A percentile compares a stretch with the other conserved stretches of the same genome.
phyloP scores from a whole-genome alignment of 257 asterid genomes.

The Agastache rugosa region DNA sequence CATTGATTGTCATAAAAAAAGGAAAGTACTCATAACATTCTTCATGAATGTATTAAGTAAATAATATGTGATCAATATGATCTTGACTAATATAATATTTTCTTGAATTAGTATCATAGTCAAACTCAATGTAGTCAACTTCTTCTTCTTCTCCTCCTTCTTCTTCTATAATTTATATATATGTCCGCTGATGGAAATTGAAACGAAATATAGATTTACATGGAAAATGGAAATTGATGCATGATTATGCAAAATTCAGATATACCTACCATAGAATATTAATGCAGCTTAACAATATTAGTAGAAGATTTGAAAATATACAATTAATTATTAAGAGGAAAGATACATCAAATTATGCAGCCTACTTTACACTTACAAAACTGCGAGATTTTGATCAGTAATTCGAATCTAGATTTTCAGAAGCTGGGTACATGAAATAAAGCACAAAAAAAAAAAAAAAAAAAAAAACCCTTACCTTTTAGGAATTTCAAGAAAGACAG shows the following conservation, averaged over 20 bases:
- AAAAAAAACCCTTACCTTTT: not conserved
- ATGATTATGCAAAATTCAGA: not conserved
- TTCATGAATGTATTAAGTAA: too few relatives aligned
- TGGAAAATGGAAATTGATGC: not conserved
- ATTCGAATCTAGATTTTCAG: not conserved
- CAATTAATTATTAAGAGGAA: not conserved
- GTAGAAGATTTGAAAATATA: not conserved
- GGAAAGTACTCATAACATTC: too few relatives aligned
- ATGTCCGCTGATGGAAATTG: not conserved
- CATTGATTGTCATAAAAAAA: too few relatives aligned
- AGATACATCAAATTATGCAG: not conserved
- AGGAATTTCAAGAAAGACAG: slow-evolving; percentile 21
- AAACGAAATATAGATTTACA: not conserved
- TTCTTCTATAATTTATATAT: not conserved
- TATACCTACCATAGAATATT: not conserved
- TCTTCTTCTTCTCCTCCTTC: not conserved
- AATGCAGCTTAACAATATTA: not conserved
- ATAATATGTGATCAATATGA: too few relatives aligned
- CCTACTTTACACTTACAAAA: not conserved
- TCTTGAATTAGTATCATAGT: not conserved
- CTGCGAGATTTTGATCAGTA: not conserved
- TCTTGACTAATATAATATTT: not conserved
- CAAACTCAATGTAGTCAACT: not conserved
- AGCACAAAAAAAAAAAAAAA: not conserved
- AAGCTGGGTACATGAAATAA: not conserved